Base-by-base conservation (phyloP, 352 stramenopile species). In the Pythium sukuiense region DNA sequence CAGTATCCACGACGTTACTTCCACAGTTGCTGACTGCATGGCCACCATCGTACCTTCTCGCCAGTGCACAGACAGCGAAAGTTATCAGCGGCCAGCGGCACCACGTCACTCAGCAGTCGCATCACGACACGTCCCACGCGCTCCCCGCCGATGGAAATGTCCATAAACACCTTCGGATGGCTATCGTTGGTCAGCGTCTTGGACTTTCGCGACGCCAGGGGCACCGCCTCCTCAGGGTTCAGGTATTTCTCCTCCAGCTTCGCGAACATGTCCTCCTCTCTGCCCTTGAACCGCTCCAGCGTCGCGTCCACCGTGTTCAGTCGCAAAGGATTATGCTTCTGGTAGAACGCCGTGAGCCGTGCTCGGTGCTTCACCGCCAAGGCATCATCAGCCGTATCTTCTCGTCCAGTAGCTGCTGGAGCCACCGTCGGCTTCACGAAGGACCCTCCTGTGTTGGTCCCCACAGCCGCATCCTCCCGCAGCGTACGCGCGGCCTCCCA, bases 61-160 rank as follows among this genome's bases (percentile, higher is more conserved):
- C 83, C 83, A 16, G 83, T 92, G 63, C 83, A 92, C 30, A 92
- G 65, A 32, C 77, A 90, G 14, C 83, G 84, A 72, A 99, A 99
- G 72, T 99, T 99, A 68, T 99, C 95, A 16, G 93, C 95, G 50
- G 97, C 97, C 63, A 97, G 95, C 18, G 97, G 97, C 32, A 90
- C 93, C 55, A 88, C 74, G 75, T 98, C 89, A 57, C 91, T 92
- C 20, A 98, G 97, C 26, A 99, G 79, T 67, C 98, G 93, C 79
- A 99, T 92, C 67, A 98, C 95, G 60, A 99, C 92, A 29, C 95
- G 77, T 29, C 97, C 97, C 1, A 88, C 79, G 14, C 83, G 76
- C 35, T 80, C 75, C 13, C 79, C 86, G 30, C 84, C 85, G 49
- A 99, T 90, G 18, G 81, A 85, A 60, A 99, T 87, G 74, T 99